A percentile compares a stretch with the other conserved stretches of the same genome.
Evolutionary conservation across 208 protist genomes (phyloP).

Genomic region (Acanthamoeba polyphaga): DNA sequence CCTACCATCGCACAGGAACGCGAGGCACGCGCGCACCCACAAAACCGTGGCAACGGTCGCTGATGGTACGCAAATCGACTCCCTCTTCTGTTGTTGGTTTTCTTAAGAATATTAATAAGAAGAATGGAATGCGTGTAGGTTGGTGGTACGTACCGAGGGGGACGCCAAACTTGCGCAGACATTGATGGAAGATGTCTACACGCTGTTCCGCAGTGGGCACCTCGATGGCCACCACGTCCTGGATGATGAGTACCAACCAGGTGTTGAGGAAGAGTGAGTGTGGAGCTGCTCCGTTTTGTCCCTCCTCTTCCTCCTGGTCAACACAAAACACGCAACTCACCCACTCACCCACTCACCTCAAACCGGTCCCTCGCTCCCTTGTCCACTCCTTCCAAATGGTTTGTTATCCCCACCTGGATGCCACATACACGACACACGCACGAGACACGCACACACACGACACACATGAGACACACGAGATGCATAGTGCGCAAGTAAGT

Average conservation of each 20-base stretch:
- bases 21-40: not conserved
- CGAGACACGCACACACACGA: too few relatives aligned
- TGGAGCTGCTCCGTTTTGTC: too few relatives aligned
- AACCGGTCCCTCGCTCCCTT: not conserved
- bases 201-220: not conserved
- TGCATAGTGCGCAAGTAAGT: not conserved
- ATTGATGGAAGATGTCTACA: not conserved
- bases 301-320: not conserved
- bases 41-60: constrained; percentile 67
- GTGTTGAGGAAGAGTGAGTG: not conserved
- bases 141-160: not conserved
- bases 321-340: too few relatives aligned
- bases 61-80: not conserved
- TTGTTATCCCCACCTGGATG: not conserved
- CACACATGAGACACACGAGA: not conserved
- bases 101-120: not conserved
- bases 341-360: not conserved
- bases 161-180: not conserved
- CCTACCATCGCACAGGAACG: not conserved
- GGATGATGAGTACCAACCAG: not conserved
- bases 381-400: not conserved
- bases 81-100: not conserved
- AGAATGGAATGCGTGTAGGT: too few relatives aligned
- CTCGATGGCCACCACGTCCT: constrained; percentile 13
- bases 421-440: not conserved